Conservation (phyloP, 108 stramenopile species). For the Mediolabrus comicus region DNA sequence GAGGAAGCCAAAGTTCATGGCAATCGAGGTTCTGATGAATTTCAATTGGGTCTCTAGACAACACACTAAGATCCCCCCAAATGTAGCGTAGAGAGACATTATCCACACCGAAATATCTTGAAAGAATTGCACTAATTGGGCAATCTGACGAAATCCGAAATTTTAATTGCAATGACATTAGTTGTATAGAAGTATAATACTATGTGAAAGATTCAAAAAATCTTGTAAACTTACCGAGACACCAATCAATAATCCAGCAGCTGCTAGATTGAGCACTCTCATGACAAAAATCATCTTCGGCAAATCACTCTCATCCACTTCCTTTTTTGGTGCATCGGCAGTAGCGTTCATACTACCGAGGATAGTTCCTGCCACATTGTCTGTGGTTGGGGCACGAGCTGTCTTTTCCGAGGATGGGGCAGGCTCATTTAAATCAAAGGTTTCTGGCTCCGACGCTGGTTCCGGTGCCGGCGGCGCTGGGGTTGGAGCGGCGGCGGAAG, state of each 20-base stretch:
- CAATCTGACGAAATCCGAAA: conserved; percentile 30
- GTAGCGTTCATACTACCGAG: background rate
- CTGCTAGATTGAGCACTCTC: conserved; percentile 72
- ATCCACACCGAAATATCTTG: conserved; percentile 59
- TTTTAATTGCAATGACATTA: background rate
- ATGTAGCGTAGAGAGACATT: conserved; percentile 72
- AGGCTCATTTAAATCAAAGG: conserved; percentile 27
- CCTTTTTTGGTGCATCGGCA: background rate
- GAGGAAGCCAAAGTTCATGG: conserved; percentile 89
- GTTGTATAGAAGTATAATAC: background rate
- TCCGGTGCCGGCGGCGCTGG: conserved; percentile 3
- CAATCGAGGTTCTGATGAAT: conserved; percentile 82
- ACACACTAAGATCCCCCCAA: conserved; percentile 79
- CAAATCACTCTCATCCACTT: conserved; percentile 65
- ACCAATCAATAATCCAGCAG: conserved; percentile 62
- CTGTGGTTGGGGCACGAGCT: conserved; percentile 13
- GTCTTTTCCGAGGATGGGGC: conserved; percentile 19
- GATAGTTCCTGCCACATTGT: conserved; percentile 43
- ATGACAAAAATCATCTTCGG: conserved; percentile 72
- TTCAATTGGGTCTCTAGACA: conserved; percentile 89
- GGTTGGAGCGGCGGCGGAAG: conserved; percentile 5
- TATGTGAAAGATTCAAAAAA: too few relatives aligned
- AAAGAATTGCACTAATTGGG: conserved; percentile 54
- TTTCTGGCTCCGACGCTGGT: background rate
- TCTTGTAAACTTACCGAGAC: conserved; percentile 50